phyloP scores from a whole-genome alignment of 2,329 filamentous ascomycete genomes.

The Fusarium marasasianum region DNA sequence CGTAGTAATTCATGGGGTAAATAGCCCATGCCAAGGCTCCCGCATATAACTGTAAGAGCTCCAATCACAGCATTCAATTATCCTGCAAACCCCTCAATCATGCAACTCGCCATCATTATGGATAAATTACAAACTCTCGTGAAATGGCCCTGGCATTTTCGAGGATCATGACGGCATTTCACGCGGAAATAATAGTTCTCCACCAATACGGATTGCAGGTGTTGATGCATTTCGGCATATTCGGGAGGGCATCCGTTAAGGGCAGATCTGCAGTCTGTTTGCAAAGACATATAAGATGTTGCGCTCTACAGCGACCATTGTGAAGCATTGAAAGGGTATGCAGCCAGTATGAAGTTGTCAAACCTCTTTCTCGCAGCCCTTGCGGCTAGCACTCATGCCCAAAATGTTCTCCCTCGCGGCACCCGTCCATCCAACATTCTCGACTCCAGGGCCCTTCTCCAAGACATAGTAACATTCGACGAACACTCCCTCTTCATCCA shows the following conservation, averaged over 20 bases:
- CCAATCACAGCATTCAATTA: constrained; percentile 12
- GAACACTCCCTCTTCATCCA: constrained; percentile 74
- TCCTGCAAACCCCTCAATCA: constrained; percentile 5
- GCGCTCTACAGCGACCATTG: rapidly evolving
- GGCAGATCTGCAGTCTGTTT: background rate
- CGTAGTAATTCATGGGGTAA: background rate
- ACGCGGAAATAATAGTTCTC: constrained; percentile 8
- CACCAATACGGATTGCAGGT: constrained; percentile 26
- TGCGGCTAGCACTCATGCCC: constrained; percentile 6
- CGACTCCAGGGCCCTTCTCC: constrained; percentile 42
- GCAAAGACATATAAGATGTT: background rate
- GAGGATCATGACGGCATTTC: constrained; percentile 1
- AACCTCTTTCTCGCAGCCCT: constrained; percentile 2
- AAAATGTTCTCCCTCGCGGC: constrained; percentile 24
- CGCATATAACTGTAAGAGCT: constrained; percentile 3
- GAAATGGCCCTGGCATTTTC: background rate
- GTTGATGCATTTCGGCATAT: background rate
- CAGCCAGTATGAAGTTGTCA: constrained; percentile 20
- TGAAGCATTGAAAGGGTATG: background rate
- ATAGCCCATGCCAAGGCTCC: background rate
- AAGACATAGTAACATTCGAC: constrained; percentile 72
- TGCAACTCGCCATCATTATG: constrained; percentile 10
- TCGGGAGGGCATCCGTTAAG: constrained; percentile 20
- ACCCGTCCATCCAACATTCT: constrained; percentile 35
- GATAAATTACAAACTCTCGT: constrained; percentile 23